phyloP scores from a whole-genome alignment of 2,329 filamentous ascomycete genomes.

The Thelonectria olida region DNA sequence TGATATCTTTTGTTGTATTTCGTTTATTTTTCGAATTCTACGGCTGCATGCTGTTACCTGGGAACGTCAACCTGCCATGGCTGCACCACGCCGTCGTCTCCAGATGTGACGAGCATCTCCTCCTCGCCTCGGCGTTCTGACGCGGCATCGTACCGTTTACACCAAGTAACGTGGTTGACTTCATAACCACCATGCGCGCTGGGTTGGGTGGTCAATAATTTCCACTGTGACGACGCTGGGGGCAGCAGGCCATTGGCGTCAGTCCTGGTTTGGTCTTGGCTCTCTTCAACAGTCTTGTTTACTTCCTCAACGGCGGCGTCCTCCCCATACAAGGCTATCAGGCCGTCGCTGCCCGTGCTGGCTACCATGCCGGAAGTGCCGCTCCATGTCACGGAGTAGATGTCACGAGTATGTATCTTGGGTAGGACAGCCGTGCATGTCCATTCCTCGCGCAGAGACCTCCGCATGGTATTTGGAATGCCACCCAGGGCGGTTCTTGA shows the following conservation, averaged over 20 bases:
- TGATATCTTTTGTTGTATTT: background rate
- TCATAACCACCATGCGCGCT: constrained; percentile 92
- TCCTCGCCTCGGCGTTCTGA: constrained; percentile 66
- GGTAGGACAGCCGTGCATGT: constrained; percentile 80
- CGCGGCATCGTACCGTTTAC: constrained; percentile 76
- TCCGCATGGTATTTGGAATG: constrained; percentile 91
- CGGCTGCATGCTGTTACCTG: constrained; percentile 8
- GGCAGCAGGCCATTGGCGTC: constrained; percentile 15
- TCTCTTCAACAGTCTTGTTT: constrained; percentile 36
- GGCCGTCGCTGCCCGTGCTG: constrained; percentile 89
- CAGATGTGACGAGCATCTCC: constrained; percentile 89
- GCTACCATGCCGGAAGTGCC: constrained; percentile 78
- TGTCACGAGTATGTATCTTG: constrained; percentile 76
- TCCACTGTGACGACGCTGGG: constrained; percentile 68
- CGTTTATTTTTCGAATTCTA: background rate
- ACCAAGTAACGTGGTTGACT: constrained; percentile 93
- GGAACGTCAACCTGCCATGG: constrained; percentile 73
- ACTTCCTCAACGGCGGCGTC: constrained; percentile 28
- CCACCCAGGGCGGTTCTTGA: constrained; percentile 60
- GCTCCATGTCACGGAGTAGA: constrained; percentile 91
- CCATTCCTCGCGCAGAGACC: constrained; percentile 84
- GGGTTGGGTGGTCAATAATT: constrained; percentile 71
- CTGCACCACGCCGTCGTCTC: constrained; percentile 88
- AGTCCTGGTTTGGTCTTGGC: constrained; percentile 40
- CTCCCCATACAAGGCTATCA: constrained; percentile 82